A percentile compares a stretch with the other conserved stretches of the same genome.
Evolutionary conservation across 257 asterid genomes (phyloP).

Genomic region (Ophiorrhiza pumila): DNA sequence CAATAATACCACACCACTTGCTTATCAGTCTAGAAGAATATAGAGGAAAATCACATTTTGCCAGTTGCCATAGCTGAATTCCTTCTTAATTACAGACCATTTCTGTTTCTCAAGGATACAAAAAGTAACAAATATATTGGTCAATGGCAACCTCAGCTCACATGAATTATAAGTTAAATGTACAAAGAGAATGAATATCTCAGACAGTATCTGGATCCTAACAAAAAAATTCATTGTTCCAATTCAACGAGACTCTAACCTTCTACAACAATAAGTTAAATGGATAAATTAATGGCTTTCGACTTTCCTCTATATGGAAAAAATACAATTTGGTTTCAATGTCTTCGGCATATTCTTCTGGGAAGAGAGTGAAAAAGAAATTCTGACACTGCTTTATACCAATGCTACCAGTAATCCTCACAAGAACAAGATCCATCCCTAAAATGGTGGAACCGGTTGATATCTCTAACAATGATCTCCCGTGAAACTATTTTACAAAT

Average conservation of each 20-base stretch:
- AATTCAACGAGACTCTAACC: not conserved
- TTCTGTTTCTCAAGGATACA: too few relatives aligned
- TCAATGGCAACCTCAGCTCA: not conserved
- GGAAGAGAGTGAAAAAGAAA: not conserved
- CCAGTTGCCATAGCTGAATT: too few relatives aligned
- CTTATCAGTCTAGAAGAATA: too few relatives aligned
- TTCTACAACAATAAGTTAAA: not conserved
- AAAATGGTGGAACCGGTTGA: conserved; percentile 79
- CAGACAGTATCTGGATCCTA: not conserved
- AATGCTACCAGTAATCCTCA: conserved; percentile 67
- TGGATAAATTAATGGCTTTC: not conserved
- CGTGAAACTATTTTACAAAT: conserved; percentile 61
- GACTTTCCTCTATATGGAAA: not conserved
- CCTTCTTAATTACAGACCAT: too few relatives aligned
- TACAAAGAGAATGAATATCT: not conserved
- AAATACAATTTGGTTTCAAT: not conserved
- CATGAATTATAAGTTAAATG: not conserved
- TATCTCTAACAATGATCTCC: conserved; percentile 65
- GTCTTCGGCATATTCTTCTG: not conserved
- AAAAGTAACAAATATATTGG: too few relatives aligned
- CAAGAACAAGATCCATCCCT: conserved; percentile 74
- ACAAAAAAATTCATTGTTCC: not conserved
- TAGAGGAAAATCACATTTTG: too few relatives aligned
- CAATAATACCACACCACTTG: too few relatives aligned
- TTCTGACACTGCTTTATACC: too few relatives aligned